Conservation (phyloP, 768 basidiomycete species). For the Psilocybe tampanensis region DNA sequence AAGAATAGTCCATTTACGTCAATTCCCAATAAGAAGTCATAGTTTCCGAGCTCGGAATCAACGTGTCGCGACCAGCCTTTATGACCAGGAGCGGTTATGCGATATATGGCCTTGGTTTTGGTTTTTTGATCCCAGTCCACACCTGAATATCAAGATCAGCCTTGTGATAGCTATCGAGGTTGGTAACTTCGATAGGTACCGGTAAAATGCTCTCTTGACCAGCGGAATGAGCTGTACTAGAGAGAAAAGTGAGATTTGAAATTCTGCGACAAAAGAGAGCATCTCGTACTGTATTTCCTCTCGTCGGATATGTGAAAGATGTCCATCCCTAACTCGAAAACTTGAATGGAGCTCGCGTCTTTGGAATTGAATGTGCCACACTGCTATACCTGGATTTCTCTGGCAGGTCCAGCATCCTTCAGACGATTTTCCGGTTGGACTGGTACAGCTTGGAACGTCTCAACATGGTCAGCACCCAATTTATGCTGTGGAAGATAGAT, state of each 20-base stretch:
- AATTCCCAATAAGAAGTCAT: constrained; percentile 78
- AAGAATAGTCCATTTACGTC: constrained; percentile 51
- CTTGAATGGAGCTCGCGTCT: not conserved
- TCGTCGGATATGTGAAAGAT: constrained; percentile 80
- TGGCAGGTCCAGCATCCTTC: constrained; percentile 55
- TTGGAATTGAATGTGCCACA: not conserved
- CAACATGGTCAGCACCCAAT: constrained; percentile 79
- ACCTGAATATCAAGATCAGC: constrained; percentile 40
- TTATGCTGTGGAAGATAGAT: constrained; percentile 59
- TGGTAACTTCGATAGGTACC: constrained; percentile 42
- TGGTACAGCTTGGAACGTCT: constrained; percentile 69
- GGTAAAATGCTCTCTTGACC: constrained; percentile 81
- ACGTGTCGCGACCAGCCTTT: constrained; percentile 85
- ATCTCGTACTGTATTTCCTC: constrained; percentile 62
- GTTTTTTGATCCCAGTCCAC: constrained; percentile 83
- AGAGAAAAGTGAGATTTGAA: not conserved
- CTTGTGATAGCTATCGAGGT: not conserved
- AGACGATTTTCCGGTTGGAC: constrained; percentile 72
- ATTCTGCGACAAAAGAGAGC: not conserved
- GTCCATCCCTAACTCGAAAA: constrained; percentile 80
- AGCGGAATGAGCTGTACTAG: constrained; percentile 72
- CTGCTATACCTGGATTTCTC: constrained; percentile 69
- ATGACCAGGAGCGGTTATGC: constrained; percentile 65
- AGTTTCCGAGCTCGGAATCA: constrained; percentile 85
- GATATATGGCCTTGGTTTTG: constrained; percentile 65